Evolutionary conservation across 495 filamentous ascomycete species (phyloP).

Genomic region (Cenococcum geophilum): DNA sequence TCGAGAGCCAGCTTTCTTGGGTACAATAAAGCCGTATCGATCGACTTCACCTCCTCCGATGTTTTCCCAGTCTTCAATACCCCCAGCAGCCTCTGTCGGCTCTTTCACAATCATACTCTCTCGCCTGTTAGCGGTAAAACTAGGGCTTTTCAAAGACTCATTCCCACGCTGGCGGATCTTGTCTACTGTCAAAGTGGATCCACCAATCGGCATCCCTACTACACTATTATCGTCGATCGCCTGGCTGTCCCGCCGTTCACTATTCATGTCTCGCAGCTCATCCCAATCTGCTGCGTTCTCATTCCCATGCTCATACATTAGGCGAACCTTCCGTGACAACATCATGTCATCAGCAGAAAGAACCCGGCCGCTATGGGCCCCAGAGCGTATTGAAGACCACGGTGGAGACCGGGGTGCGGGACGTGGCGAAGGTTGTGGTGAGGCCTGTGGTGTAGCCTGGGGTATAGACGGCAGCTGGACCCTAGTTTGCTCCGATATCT

Average conservation of each 20-base stretch:
- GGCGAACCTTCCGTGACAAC: conserved; percentile 80
- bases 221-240: conserved; percentile 44
- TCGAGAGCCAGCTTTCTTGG: conserved; percentile 35
- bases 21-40: conserved; percentile 85
- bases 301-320: conserved; percentile 79
- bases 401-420: conserved; percentile 34
- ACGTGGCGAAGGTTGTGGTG: too few species aligned
- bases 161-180: conserved; percentile 2
- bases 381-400: conserved; percentile 36
- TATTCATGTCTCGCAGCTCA: conserved; percentile 42
- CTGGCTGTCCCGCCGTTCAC: conserved; percentile 50
- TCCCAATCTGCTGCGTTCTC: conserved; percentile 51
- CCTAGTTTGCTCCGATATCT: conserved; percentile 9
- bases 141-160: conserved; percentile 16
- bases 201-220: conserved; percentile 35
- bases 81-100: conserved; percentile 64
- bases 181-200: conserved; percentile 24
- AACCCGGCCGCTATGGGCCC: conserved; percentile 40
- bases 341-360: conserved; percentile 76
- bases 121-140: conserved; percentile 8
- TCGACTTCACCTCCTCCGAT: conserved; percentile 83
- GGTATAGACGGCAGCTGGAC: conserved; percentile 3
- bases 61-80: conserved; percentile 93
- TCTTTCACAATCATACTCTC: conserved; percentile 44
- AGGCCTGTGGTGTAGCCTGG: too few species aligned